phyloP scores from a whole-genome alignment of 192 early-diverging fungal species.

The Mortierella alpina region DNA sequence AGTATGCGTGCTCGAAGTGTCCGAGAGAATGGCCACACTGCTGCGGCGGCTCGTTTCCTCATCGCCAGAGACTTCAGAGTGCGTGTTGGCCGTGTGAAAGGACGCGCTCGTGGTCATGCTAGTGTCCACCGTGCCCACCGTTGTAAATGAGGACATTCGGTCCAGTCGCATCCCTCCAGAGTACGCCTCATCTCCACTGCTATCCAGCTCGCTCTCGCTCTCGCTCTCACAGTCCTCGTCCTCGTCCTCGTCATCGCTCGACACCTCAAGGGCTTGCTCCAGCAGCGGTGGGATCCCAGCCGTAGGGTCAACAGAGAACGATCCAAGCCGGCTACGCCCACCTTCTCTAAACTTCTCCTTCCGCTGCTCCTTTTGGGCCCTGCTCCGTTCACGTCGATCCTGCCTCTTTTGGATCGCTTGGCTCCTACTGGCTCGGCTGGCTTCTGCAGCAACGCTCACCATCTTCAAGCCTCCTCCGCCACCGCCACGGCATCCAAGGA shows the following conservation, averaged over 20 bases:
- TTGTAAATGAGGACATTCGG: background rate
- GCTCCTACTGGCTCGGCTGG: background rate
- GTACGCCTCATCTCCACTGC: background rate
- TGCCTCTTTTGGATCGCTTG: slow-evolving; percentile 6
- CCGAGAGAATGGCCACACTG: background rate
- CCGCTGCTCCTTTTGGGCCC: slow-evolving; percentile 3
- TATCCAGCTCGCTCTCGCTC: background rate
- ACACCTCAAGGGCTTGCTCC: background rate
- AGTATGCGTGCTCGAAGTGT: slow-evolving; percentile 2
- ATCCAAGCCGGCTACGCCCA: slow-evolving; percentile 18
- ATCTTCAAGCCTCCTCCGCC: slow-evolving; percentile 45
- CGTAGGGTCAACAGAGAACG: slow-evolving; percentile 24
- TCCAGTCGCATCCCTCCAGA: slow-evolving; percentile 6
- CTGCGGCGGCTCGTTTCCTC: background rate
- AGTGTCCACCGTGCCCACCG: background rate
- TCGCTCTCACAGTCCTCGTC: slow-evolving; percentile 10
- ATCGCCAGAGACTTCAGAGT: background rate
- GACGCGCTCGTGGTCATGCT: slow-evolving; percentile 5
- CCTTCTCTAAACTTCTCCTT: slow-evolving; percentile 20
- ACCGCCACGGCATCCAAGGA: slow-evolving; percentile 30
- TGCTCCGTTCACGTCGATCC: slow-evolving; percentile 11
- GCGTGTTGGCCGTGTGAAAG: slow-evolving; percentile 15
- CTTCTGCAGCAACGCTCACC: slow-evolving; percentile 23
- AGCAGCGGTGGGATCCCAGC: background rate
- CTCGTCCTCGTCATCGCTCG: slow-evolving; percentile 7